Evolutionary conservation across 2,329 filamentous ascomycete species (phyloP), one percentile per base, ranked within the genome.

Genomic region (Epichloe bromicola): DNA sequence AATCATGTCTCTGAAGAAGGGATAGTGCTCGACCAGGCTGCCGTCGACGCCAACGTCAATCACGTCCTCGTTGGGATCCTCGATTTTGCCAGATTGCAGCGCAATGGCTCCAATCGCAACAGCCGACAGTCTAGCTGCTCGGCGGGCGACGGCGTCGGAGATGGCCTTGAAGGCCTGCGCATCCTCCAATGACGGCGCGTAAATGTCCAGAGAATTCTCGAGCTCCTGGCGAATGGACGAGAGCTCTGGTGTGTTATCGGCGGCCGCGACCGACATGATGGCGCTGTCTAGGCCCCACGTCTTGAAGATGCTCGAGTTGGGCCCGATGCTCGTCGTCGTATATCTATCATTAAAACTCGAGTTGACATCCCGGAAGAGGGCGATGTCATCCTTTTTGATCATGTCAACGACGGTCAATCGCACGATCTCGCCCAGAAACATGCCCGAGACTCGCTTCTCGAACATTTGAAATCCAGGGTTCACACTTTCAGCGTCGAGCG

Each of bases 391-490:
- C 58, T 87, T 77, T 59, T 85, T 77, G 61, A 90, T 72, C 65
- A 96, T 77, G 52, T 81, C 75, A 48, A 93, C 66, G 20, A 96
- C 71, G 15, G 83, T 82, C 43, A 88, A 76, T 50, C 93, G 85
- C 51, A 96, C 76, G 56, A 97, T 90, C 67, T 98, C 93, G 50
- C 93, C 93, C 46, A 98, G 70, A 72, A 97, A 98, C 91, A 98
- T 97, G 65, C 93, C 93, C 0, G 89, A 95, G 15, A 98, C 85
- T 46, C 91, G 86, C 77, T 98, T 98, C 73, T 98, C 93, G 63
- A 97, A 98, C 87, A 97, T 95, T 65, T 98, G 93, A 55, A 95
- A 82, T 26, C 93, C 93, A 0, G 90, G 91, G 68, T 98, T 97
- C 59, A 88, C 82, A 57, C 85, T 93, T 54, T 84, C 80, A 51